Evolutionary conservation across 2,329 filamentous ascomycete species (phyloP).

Genomic region (Rhexocercosporidium sp.): DNA sequence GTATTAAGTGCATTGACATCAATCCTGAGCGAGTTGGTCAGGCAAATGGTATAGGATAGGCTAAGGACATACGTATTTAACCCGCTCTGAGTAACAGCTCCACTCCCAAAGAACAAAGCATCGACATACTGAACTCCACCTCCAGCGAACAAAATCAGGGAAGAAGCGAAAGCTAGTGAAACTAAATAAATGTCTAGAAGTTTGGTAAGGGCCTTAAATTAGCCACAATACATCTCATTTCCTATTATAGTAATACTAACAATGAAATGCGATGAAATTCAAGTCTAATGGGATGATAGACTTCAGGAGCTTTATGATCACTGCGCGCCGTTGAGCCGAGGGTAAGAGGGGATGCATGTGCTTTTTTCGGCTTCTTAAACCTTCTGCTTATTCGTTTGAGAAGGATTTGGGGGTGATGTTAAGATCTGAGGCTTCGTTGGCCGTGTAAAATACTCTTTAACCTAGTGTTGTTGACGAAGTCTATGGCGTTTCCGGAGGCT

Average conservation of each 20-base stretch:
- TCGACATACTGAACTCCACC: constrained; percentile 78
- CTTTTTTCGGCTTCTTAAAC: neutral
- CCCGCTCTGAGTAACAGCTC: constrained; percentile 88
- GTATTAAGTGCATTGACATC: constrained; percentile 70
- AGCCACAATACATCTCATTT: neutral
- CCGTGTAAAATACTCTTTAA: neutral
- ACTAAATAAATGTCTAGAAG: constrained; percentile 69
- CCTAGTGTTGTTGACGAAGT: neutral
- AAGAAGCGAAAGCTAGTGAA: constrained; percentile 77
- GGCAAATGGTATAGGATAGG: neutral
- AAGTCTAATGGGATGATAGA: constrained; percentile 54
- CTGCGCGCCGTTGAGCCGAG: constrained; percentile 62
- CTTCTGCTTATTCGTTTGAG: neutral
- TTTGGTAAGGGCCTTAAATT: neutral
- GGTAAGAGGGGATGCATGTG: constrained; percentile 36
- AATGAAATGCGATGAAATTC: constrained; percentile 83
- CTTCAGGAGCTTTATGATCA: neutral
- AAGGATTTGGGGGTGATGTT: too few relatives aligned
- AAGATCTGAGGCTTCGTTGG: too few relatives aligned
- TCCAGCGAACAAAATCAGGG: constrained; percentile 71
- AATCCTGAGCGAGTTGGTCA: constrained; percentile 39
- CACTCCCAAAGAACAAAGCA: constrained; percentile 87
- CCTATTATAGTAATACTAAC: constrained; percentile 52
- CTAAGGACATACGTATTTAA: constrained; percentile 67
- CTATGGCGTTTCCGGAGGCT: neutral